Percentiles rank a stretch among this genome's conserved stretches.
Conservation (phyloP, 768 basidiomycete species). For the Agrocybe pediades region DNA sequence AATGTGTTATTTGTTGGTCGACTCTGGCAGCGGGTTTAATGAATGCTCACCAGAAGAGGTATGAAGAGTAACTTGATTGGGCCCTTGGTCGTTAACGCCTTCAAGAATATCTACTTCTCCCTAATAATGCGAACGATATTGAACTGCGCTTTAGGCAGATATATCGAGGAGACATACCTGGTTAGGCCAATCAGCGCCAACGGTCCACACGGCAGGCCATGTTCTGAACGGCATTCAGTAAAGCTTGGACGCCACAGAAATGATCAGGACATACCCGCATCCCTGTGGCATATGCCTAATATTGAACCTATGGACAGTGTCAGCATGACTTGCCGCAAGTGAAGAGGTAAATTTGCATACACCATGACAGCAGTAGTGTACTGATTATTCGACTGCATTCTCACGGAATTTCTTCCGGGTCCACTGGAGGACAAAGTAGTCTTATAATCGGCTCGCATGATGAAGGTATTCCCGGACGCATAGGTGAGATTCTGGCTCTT, state of each 20-base stretch:
- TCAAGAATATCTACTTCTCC: conserved; percentile 57
- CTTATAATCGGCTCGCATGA: conserved; percentile 56
- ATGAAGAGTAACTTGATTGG: conserved; percentile 55
- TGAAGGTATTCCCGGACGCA: conserved; percentile 50
- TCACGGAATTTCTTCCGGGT: conserved; percentile 60
- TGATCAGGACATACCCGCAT: conserved; percentile 47
- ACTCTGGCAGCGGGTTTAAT: neutral
- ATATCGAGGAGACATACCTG: conserved; percentile 20
- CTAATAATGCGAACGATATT: conserved; percentile 18
- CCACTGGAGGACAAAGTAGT: conserved; percentile 47
- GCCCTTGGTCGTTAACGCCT: conserved; percentile 57
- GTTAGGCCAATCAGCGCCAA: conserved; percentile 33
- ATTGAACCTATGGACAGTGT: conserved; percentile 28
- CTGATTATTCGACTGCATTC: conserved; percentile 52
- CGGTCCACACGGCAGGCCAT: conserved; percentile 53
- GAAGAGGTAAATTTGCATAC: conserved; percentile 30
- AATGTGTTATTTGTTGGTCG: neutral
- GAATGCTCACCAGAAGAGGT: conserved; percentile 33
- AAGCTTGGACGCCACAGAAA: too few species aligned
- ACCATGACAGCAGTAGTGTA: conserved; percentile 56
- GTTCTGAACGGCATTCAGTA: too few species aligned
- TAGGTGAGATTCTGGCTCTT: conserved; percentile 56
- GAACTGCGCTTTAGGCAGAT: neutral
- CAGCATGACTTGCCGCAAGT: neutral
- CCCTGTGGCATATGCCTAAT: conserved; percentile 60